A percentile compares a stretch with the other conserved stretches of the same genome.
These are phyloP conservation scores for Chloris gayana DNA, from an alignment of 176 grass and related monocot species.

Conservation along the genomic window DNA sequence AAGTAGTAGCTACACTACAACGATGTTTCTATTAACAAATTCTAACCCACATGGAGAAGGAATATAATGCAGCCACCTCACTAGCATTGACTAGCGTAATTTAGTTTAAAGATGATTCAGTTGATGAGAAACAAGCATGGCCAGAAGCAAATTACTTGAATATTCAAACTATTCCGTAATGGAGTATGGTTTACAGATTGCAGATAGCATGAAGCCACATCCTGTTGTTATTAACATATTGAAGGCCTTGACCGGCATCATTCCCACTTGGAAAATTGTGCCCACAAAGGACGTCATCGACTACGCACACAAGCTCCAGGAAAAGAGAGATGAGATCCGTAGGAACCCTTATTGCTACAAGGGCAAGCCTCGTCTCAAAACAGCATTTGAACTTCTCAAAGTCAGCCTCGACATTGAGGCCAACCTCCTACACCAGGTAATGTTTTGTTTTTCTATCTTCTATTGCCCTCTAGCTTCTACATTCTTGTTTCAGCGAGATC, in stretches of 20 bases:
- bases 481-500: no score
- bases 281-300: slow-evolving; percentile 67
- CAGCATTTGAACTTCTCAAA: slow-evolving; percentile 48
- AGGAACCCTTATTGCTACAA: slow-evolving; percentile 59
- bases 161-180: no score
- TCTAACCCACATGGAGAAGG: no score
- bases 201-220: slow-evolving; percentile 68
- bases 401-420: slow-evolving; percentile 52
- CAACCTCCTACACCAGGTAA: slow-evolving; percentile 28
- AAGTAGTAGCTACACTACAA: no score
- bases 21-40: no score
- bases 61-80: no score
- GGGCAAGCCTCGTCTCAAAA: slow-evolving; percentile 60
- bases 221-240: slow-evolving; percentile 50
- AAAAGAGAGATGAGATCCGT: slow-evolving; percentile 66
- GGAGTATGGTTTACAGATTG: slow-evolving; percentile 25
- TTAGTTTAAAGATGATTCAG: no score
- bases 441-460: neutral
- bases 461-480: no score
- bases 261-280: slow-evolving; percentile 80
- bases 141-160: no score
- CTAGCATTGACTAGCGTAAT: no score
- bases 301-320: slow-evolving; percentile 34
- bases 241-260: slow-evolving; percentile 37
- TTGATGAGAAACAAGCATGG: no score